Conservation (phyloP, 345 rosid species). For the Nephelium lappaceum region DNA sequence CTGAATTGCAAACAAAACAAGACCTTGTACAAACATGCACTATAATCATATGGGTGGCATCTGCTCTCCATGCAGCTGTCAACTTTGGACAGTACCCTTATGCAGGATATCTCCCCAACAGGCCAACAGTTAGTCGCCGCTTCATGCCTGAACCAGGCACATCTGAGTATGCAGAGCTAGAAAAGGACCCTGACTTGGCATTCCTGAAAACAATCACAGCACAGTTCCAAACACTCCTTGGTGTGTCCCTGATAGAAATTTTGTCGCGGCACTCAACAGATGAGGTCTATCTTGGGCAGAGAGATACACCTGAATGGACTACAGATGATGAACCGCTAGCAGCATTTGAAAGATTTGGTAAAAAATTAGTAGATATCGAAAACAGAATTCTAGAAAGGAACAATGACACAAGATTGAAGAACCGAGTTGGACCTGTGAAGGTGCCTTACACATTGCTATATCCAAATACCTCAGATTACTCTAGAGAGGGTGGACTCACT, state of each 20-base stretch:
- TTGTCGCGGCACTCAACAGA: slow-evolving; percentile 83
- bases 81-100: slow-evolving; percentile 96
- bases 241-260: slow-evolving; percentile 80
- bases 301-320: slow-evolving; percentile 76
- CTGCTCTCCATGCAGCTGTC: slow-evolving; percentile 96
- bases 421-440: slow-evolving; percentile 75
- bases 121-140: slow-evolving; percentile 84
- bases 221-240: slow-evolving; percentile 83
- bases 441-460: slow-evolving; percentile 78
- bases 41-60: slow-evolving; percentile 83
- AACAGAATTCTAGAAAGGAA: slow-evolving; percentile 54
- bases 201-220: slow-evolving; percentile 89
- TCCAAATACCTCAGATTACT: slow-evolving; percentile 69
- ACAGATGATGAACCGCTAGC: slow-evolving; percentile 62
- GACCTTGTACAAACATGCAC: slow-evolving; percentile 76
- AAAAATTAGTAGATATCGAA: slow-evolving; percentile 61
- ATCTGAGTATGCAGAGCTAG: slow-evolving; percentile 60
- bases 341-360: slow-evolving; percentile 65
- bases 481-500: slow-evolving; percentile 67
- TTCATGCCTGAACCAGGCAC: slow-evolving; percentile 96
- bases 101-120: slow-evolving; percentile 93
- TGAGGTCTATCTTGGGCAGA: slow-evolving; percentile 87
- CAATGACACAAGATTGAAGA: slow-evolving; percentile 61
- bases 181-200: slow-evolving; percentile 48
- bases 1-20: slow-evolving; percentile 52